Evolutionary conservation across 148 eudicot genomes (phyloP), one percentile per base, ranked within the genome.

Genomic region (Rhododendron ferrugineum): DNA sequence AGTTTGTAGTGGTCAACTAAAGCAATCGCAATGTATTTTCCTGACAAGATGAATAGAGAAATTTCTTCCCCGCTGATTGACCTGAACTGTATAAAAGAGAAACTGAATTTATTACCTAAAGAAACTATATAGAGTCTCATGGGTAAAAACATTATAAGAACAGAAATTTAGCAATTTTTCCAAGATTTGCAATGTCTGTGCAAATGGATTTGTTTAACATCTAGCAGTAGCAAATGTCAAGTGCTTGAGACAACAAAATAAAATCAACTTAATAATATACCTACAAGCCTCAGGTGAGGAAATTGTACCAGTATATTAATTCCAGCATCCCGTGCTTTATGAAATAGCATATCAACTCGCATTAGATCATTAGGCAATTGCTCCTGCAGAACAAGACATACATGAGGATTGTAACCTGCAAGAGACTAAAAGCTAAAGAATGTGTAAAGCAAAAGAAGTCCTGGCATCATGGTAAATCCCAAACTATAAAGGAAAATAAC

Each of bases 1-100:
- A 97, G 83, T 86, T 89, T 92, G 85, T 90, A 92, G 86, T 94
- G 99, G 91, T 97, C 96, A 85, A 97, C 98, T 89, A 97, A 88
- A 86, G 94, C 98, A 90, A 97, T 93, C 52, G 94, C 98, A 81
- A 94, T 82, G 87, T 92, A 93, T 42, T 94, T 92, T 88, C 99
- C 98, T 34, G 99, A 97, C 91, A 94, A 90, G 83, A 97, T 93
- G 90, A 92, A 85, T 16, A 90, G 68, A 78, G 94, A 90, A 42
- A 97, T 86, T 76, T 97, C 94, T 90, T 94, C 89, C 88, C 86
- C 88, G 84, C 92, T 92, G 86, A 97, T 88, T 75, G 98, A 94
- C 91, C 96, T 97, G 98, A 94, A 89, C 99, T 97, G 99, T 92
- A 86, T 86, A 92, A 91, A 77, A 87, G 68, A 77, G 80, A 72